Evolutionary conservation across 2,329 filamentous ascomycete genomes (phyloP).

Genomic region (Raffaelea deltoideospora): DNA sequence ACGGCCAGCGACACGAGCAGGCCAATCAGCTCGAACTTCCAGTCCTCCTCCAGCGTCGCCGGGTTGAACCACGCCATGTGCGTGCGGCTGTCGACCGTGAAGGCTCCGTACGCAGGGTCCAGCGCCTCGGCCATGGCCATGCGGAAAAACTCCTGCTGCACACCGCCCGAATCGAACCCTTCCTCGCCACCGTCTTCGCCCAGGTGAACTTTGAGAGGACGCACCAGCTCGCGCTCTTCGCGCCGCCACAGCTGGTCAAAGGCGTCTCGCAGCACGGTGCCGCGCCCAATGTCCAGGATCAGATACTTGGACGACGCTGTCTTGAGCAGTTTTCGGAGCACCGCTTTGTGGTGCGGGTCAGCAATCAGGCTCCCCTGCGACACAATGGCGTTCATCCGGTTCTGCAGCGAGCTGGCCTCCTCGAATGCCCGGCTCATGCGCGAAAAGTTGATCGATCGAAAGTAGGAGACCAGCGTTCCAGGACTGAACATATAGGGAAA

Average conservation of each 20-base stretch:
- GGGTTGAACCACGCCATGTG: conserved; percentile 82
- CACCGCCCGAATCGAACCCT: conserved; percentile 84
- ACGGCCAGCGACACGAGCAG: conserved; percentile 78
- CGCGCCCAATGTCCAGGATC: conserved; percentile 51
- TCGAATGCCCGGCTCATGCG: conserved; percentile 73
- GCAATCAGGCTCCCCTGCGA: conserved; percentile 38
- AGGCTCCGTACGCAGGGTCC: conserved; percentile 63
- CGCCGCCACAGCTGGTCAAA: conserved; percentile 84
- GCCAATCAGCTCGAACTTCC: conserved; percentile 84
- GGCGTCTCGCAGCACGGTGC: conserved; percentile 54
- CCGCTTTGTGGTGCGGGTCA: conserved; percentile 41
- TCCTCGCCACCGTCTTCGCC: conserved; percentile 73
- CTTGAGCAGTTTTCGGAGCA: conserved; percentile 47
- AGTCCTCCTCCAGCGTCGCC: conserved; percentile 63
- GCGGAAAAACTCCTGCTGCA: conserved; percentile 93
- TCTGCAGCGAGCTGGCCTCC: conserved; percentile 43
- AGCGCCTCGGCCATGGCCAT: conserved; percentile 68
- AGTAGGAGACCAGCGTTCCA: conserved; percentile 62
- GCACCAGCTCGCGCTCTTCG: conserved; percentile 64
- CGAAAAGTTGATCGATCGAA: conserved; percentile 76
- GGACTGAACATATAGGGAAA: conserved; percentile 68
- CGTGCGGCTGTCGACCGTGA: conserved; percentile 61
- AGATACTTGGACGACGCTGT: conserved; percentile 57
- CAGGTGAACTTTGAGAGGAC: conserved; percentile 77
- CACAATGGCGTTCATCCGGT: conserved; percentile 40